phyloP scores from a whole-genome alignment of 352 stramenopile species.

The Plasmopara muralis region DNA sequence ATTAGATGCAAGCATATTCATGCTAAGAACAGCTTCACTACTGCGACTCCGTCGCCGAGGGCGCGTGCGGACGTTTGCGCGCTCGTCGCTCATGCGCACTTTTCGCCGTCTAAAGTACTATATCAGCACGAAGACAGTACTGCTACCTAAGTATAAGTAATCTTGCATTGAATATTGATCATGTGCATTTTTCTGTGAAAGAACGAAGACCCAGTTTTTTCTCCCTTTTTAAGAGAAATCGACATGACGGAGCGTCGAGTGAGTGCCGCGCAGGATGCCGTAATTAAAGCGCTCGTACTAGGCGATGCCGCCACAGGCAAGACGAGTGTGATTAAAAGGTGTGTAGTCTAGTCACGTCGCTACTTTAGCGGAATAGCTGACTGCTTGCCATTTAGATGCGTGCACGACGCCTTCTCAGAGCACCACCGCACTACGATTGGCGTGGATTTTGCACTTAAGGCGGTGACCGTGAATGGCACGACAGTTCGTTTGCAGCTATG shows the following conservation, averaged over 20 bases:
- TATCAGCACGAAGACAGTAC: too few relatives aligned
- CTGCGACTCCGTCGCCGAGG: conserved; percentile 46
- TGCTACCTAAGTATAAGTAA: too few relatives aligned
- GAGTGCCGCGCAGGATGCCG: conserved; percentile 75
- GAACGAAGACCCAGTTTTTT: not conserved
- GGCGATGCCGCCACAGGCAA: conserved; percentile 89
- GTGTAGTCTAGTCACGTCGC: conserved; percentile 10
- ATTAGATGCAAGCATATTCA: conserved; percentile 39
- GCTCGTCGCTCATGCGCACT: conserved; percentile 19
- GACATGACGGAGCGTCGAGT: conserved; percentile 61
- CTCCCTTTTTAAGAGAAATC: conserved; percentile 5
- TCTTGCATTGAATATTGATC: too few relatives aligned
- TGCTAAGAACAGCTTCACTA: conserved; percentile 86
- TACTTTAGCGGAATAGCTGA: not conserved
- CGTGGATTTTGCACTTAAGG: conserved; percentile 90
- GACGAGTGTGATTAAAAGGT: conserved; percentile 91
- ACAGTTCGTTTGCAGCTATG: conserved; percentile 90
- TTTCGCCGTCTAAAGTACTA: too few relatives aligned
- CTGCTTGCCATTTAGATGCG: conserved; percentile 40
- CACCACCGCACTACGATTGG: conserved; percentile 91
- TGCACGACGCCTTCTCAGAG: conserved; percentile 88
- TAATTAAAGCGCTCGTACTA: conserved; percentile 90
- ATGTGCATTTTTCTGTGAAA: too few relatives aligned
- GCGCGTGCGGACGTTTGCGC: conserved; percentile 13
- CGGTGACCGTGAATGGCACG: conserved; percentile 78